Base-by-base conservation (phyloP, 2,329 filamentous ascomycete genomes). In the Verticillium zaregamsianum region DNA sequence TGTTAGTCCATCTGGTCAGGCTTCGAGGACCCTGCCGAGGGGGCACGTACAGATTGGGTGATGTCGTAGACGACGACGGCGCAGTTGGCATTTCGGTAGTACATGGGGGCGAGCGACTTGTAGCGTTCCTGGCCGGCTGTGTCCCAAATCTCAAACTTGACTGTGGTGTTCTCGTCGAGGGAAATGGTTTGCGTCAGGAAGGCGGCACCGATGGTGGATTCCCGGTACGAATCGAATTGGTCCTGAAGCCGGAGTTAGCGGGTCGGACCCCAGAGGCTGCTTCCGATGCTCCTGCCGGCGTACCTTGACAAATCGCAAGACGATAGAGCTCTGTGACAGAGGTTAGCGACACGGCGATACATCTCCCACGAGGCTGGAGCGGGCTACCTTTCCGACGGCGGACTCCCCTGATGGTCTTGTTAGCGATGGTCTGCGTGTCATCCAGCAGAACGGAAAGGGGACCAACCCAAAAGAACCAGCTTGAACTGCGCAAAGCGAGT, bases 81-180 rank as follows among this genome's bases (percentile, higher is more conserved):
- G 80, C 95, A 98, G 86, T 99, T 98, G 70, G 96, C 96, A 76
- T 99, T 99, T 71, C 96, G 85, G 82, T 99, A 99, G 84, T 99
- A 99, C 95, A 99, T 99, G 71, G 95, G 95, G 37, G 95, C 95
- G 68, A 99, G 84, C 14, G 95, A 98, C 84, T 98, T 98, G 86
- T 98, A 99, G 73, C 96, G 88, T 80, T 99, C 95, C 81, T 99
- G 95, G 66, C 95, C 95, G 66, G 95, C 95, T 11, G 95, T 99
- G 79, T 97, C 93, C 93, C 95, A 99, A 75, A 99, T 99, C 80
- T 99, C 95, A 74, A 99, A 99, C 83, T 99, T 99, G 79, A 99
- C 94, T 61, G 95, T 99, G 63, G 95, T 98, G 79, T 88, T 95
- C 75, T 98, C 95, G 76, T 98, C 94, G 78, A 99, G 90, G 62